Evolutionary conservation across 768 basidiomycete species (phyloP), one percentile per base, ranked within the genome.

Genomic region (Trametes meyenii): DNA sequence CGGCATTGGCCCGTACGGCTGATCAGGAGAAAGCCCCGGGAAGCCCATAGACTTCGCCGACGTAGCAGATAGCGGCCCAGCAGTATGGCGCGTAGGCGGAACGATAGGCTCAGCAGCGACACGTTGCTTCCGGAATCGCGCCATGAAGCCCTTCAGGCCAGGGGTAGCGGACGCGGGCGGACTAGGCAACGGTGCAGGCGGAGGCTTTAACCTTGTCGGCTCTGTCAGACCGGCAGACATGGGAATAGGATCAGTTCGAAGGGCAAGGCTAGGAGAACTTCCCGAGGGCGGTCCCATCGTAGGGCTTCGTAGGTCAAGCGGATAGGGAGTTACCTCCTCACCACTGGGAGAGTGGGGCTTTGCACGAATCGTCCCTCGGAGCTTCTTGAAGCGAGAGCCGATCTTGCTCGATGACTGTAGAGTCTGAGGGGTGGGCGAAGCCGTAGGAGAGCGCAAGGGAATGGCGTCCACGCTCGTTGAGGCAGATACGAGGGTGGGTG

Each of bases 141-240:
- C 84, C 83, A 94, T 92, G 73, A 94, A 87, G 14, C 90, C 87
- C 72, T 85, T 90, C 24, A 93, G 69, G 21, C 90, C 87, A 36
- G 91, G 91, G 19, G 86, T 80, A 26, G 88, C 83, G 21, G 87
- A 85, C 3, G 89, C 83, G 66, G 88, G 85, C n/a, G 88, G 87
- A 61, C 82, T 84, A 1, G 84, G 73, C 33, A 83, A 36, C 12
- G 62, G 66, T 5, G 66, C 64, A 12, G 68, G 72, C 19, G 83
- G 74, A 3, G 83, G 78, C 70, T 85, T 88, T 61, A 82, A 80
- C 65, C 84, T 79, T 23, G 74, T 75, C 17, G 76, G 67, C 50
- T 90, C 88, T 3, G 79, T 80, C 8, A 84, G 78, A 64, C 81
- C 83, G 12, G 77, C 67, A 5, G 77, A 63, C 21, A 61, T 45